These are phyloP conservation scores for Fusarium algeriense DNA, from an alignment of 2,329 filamentous ascomycete species.

Conservation along the genomic window DNA sequence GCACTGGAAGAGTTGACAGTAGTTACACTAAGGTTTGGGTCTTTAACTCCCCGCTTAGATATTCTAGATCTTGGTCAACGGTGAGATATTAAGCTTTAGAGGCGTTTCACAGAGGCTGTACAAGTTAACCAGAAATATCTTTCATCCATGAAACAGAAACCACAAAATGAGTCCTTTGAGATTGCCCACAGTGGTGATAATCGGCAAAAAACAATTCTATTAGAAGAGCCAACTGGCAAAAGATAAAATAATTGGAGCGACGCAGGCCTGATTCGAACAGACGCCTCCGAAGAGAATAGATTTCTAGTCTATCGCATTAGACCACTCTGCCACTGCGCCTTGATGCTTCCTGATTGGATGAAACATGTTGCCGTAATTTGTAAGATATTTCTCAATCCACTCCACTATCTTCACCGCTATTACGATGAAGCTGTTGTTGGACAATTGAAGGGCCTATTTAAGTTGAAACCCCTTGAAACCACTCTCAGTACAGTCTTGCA, in stretches of 20 bases:
- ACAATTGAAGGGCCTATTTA: not conserved
- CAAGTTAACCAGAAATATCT: too few species aligned
- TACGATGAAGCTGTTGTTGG: too few species aligned
- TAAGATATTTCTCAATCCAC: fast-evolving
- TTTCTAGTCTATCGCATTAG: conserved; percentile 21
- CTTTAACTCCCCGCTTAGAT: too few species aligned
- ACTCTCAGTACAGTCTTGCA: not conserved
- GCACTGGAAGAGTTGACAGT: too few species aligned
- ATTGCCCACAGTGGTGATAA: fast-evolving
- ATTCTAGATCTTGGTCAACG: too few species aligned
- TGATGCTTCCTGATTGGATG: not conserved
- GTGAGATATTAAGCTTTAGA: too few species aligned
- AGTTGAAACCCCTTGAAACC: not conserved
- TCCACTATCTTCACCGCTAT: not conserved
- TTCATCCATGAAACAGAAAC: too few species aligned
- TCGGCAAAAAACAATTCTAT: not conserved
- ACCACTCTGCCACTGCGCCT: conserved; percentile 21
- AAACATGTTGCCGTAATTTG: fast-evolving
- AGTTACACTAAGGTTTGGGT: too few species aligned
- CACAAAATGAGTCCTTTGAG: not conserved
- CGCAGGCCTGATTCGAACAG: conserved; percentile 8
- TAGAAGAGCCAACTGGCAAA: not conserved
- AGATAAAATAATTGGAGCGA: not conserved
- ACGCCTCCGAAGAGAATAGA: conserved; percentile 17
- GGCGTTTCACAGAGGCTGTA: too few species aligned